Evolutionary conservation across 139 green algal genomes (phyloP).

Genomic region (Chlamydomonas sp.): DNA sequence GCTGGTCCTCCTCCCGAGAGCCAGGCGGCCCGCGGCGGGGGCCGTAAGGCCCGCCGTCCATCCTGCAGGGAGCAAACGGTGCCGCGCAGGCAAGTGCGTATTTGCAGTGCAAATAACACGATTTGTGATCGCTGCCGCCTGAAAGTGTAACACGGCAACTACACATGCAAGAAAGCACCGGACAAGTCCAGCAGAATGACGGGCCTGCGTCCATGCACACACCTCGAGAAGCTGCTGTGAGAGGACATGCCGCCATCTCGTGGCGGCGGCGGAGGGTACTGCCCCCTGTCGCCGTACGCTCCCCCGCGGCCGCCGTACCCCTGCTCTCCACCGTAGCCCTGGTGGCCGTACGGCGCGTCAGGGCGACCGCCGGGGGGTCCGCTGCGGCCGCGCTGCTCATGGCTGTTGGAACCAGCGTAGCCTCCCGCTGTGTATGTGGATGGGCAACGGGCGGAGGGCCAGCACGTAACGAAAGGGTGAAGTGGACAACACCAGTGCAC

Average conservation of each 20-base stretch:
- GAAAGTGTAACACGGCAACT: not conserved
- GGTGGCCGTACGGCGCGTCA: constrained; percentile 5
- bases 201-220: not conserved
- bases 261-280: not conserved
- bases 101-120: no score
- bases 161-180: no score
- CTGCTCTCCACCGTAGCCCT: not conserved
- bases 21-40: no score
- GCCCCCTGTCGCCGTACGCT: not conserved
- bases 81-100: no score
- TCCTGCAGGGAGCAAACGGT: not conserved
- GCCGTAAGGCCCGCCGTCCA: not conserved
- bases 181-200: not conserved
- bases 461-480: no score
- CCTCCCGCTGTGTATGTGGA: not conserved
- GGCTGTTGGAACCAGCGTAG: not conserved
- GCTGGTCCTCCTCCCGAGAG: not conserved
- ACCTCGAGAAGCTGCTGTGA: constrained; percentile 7
- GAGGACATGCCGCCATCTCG: not conserved
- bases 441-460: no score
- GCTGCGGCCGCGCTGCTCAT: not conserved
- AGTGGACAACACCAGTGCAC: no score
- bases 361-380: not conserved
- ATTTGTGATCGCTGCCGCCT: not conserved
- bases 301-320: not conserved